Conservation (phyloP, 805 yeast genomes). For the Wickerhamomyces bovis region DNA sequence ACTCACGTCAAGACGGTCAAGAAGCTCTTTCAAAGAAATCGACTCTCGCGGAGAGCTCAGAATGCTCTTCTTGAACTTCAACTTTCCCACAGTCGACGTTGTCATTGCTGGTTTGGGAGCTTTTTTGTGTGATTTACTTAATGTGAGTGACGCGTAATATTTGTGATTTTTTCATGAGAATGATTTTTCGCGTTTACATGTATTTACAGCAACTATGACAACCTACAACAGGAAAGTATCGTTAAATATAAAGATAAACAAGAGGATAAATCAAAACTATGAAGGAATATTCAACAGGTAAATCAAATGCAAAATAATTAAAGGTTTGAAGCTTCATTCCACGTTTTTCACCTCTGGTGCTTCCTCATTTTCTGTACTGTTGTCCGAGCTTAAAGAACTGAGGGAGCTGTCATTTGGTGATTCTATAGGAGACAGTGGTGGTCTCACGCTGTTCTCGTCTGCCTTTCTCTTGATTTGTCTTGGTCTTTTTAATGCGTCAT, state of each 20-base stretch:
- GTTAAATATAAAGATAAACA: not conserved
- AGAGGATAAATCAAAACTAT: no score
- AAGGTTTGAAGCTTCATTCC: not conserved
- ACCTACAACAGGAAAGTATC: not conserved
- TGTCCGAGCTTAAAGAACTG: not conserved
- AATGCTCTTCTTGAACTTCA: constrained; percentile 40
- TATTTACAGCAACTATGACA: not conserved
- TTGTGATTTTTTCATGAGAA: no score
- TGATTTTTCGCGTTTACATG: not conserved
- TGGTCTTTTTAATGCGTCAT: constrained; percentile 13
- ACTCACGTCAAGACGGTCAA: constrained; percentile 45
- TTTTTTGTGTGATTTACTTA: not conserved
- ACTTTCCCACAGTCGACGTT: constrained; percentile 13
- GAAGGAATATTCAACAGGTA: no score
- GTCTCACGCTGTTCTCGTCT: constrained; percentile 4
- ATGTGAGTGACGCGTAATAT: not conserved
- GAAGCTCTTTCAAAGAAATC: constrained; percentile 56
- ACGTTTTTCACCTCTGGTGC: not conserved
- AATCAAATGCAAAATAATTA: no score
- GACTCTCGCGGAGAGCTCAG: constrained; percentile 51
- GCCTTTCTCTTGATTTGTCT: not conserved
- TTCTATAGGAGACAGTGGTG: not conserved
- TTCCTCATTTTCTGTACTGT: not conserved
- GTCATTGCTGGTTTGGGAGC: constrained; percentile 9
- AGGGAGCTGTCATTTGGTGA: not conserved